Base-by-base conservation (phyloP, 306 rosid genomes). In the Alnus glutinosa region DNA sequence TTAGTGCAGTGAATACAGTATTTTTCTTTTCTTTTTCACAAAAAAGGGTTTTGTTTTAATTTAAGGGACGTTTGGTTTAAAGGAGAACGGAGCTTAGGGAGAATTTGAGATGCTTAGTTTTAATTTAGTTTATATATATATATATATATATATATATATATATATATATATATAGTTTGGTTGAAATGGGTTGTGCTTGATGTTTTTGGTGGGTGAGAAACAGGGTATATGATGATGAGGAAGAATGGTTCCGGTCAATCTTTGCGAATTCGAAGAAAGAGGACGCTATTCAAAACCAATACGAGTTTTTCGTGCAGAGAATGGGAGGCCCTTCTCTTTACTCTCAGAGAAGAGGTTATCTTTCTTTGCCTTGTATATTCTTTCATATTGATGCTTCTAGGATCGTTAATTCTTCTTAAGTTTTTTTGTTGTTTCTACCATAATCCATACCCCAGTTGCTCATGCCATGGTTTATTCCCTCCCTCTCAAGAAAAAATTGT, bases 311-410 rank as follows among this genome's bases (percentile, higher is more conserved):
- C n/a, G 93, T 89, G 18, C 96, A 93, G 79, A 86, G 94, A 81
- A 88, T 91, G 96, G 97, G 98, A 42, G 97, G 97, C 12, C 98
- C 98, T 23, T 69, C 90, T 83, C 87, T 92, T 9, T 95, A 83
- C 76, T 95, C 98, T 50, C 96, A 89, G 47, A 89, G 96, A 87
- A 92, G 89, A 90, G 98, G 98, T 88, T 11, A 36, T 71, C 9
- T 6, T 62, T 69, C 50, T 54, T 54, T 28, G 6, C 71, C 39
- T 49, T 37, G 28, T 55, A 0, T 75, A 67, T 67, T 49, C 42
- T 16, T 30, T 62, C 68, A 11, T 12, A 5, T 19, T 57, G 32
- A 62, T 62, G 49, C 47, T 37, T 66, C 12, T 2, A 36, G 71
- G 71, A 37, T 36, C 37, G 49, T 66, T 32, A 23, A 59, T 9